Percentiles rank a stretch among this genome's conserved stretches.
Conservation (phyloP, 2,329 filamentous ascomycete species). For the Beauveria caledonica region DNA sequence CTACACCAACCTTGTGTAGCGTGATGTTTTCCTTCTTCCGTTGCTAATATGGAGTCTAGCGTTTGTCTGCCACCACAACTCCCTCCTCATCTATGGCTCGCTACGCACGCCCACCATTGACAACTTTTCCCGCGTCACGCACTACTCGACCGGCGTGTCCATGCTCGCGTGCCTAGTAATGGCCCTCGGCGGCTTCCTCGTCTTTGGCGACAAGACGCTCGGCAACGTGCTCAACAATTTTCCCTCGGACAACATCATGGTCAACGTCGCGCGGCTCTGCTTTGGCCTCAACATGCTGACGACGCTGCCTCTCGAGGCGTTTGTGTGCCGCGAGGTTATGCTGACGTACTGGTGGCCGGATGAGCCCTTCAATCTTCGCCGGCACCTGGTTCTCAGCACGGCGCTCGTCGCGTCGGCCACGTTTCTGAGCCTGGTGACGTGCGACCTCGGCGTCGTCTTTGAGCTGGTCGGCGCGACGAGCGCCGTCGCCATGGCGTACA, state of each 20-base stretch:
- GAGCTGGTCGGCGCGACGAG: constrained; percentile 94
- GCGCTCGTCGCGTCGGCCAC: constrained; percentile 73
- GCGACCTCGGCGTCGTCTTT: constrained; percentile 89
- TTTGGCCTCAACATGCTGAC: constrained; percentile 99
- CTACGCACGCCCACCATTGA: constrained; percentile 90
- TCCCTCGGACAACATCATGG: constrained; percentile 78
- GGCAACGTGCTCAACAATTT: constrained; percentile 99
- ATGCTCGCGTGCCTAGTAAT: constrained; percentile 86
- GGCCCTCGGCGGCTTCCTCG: constrained; percentile 83
- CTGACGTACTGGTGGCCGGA: constrained; percentile 67
- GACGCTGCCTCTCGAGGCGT: constrained; percentile 89
- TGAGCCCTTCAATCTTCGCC: constrained; percentile 70
- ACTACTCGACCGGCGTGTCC: constrained; percentile 84
- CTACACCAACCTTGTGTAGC: neutral
- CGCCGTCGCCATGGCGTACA: constrained; percentile 89
- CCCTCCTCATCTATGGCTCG: constrained; percentile 92
- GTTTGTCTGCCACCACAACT: constrained; percentile 82
- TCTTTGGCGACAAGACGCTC: constrained; percentile 82
- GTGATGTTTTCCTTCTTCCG: neutral
- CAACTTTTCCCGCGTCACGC: constrained; percentile 86
- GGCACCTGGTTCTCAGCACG: constrained; percentile 82
- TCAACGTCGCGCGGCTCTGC: constrained; percentile 88
- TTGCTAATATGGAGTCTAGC: constrained; percentile 26
- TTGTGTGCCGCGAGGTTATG: constrained; percentile 97
- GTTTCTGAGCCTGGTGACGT: constrained; percentile 72